Percentiles rank a stretch among this genome's conserved stretches.
These are phyloP conservation scores for Mycena vulgaris DNA, from an alignment of 768 basidiomycete species.

Conservation along the genomic window DNA sequence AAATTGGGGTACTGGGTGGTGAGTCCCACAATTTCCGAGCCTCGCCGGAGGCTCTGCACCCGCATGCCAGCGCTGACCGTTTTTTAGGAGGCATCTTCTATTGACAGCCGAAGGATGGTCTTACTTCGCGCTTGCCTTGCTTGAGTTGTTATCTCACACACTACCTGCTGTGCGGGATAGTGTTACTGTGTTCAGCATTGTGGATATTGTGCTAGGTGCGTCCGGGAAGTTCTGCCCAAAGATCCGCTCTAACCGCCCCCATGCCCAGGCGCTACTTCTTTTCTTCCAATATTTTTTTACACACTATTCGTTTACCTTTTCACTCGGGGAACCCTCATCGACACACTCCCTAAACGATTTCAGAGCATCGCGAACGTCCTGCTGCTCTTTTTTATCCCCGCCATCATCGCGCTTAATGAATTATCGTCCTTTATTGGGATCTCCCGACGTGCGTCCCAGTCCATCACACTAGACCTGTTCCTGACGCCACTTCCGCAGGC, in stretches of 20 bases:
- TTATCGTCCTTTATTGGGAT: conserved; percentile 77
- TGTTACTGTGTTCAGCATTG: conserved; percentile 60
- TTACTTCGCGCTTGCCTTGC: conserved; percentile 70
- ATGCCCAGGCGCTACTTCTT: conserved; percentile 68
- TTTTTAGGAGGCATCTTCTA: conserved; percentile 67
- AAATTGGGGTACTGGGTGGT: conserved; percentile 66
- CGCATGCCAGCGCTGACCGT: conserved; percentile 8
- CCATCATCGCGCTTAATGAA: conserved; percentile 69
- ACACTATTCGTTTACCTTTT: conserved; percentile 74
- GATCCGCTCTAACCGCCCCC: background rate
- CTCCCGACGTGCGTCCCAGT: conserved; percentile 63
- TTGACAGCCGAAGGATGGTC: conserved; percentile 74
- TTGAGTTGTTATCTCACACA: conserved; percentile 74
- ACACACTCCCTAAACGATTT: conserved; percentile 66
- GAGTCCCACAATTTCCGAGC: conserved; percentile 42
- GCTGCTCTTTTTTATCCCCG: conserved; percentile 69
- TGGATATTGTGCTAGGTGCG: conserved; percentile 78
- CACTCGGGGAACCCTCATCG: conserved; percentile 65
- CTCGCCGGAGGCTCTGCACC: background rate
- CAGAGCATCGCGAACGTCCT: conserved; percentile 60
- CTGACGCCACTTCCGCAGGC: conserved; percentile 27
- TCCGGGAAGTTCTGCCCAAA: conserved; percentile 12
- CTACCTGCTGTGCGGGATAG: conserved; percentile 66
- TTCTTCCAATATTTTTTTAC: conserved; percentile 76
- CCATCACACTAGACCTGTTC: conserved; percentile 6